Evolutionary conservation across 768 basidiomycete species (phyloP).

Genomic region (Epithele typhae): DNA sequence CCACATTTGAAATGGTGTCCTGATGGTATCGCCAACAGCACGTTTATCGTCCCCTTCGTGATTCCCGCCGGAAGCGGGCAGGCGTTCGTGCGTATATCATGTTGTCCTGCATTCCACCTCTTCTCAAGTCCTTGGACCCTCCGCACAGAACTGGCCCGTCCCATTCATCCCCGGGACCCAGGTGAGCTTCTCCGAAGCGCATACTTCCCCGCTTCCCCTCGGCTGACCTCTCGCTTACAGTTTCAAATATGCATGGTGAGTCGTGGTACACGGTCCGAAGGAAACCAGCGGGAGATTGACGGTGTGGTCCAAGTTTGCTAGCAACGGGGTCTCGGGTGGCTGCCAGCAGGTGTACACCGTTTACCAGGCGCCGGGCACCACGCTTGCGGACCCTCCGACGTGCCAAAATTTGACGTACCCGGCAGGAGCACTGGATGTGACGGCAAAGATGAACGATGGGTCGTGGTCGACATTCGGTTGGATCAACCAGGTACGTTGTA

Average conservation of each 20-base stretch:
- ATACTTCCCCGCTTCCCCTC: no score
- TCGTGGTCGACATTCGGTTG: slow-evolving; percentile 58
- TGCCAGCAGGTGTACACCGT: slow-evolving; percentile 58
- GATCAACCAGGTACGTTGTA: slow-evolving; percentile 42
- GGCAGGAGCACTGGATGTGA: slow-evolving; percentile 40
- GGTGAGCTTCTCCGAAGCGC: slow-evolving; percentile 34
- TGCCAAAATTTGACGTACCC: slow-evolving; percentile 48
- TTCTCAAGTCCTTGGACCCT: not conserved
- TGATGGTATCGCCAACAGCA: slow-evolving; percentile 16
- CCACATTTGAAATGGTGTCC: no score
- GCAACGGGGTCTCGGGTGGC: slow-evolving; percentile 53
- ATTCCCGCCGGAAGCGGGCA: slow-evolving; percentile 44
- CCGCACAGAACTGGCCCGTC: slow-evolving; percentile 48
- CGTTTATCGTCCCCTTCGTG: slow-evolving; percentile 47
- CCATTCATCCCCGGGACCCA: slow-evolving; percentile 56
- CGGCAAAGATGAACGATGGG: slow-evolving; percentile 41
- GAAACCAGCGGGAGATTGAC: no score
- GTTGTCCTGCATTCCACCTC: not conserved
- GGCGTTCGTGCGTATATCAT: slow-evolving; percentile 38
- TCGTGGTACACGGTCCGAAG: not conserved
- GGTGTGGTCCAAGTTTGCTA: slow-evolving; percentile 42
- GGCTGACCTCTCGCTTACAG: slow-evolving; percentile 28
- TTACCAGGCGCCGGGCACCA: slow-evolving; percentile 35
- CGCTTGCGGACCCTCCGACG: slow-evolving; percentile 31
- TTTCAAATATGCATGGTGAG: slow-evolving; percentile 68